phyloP scores from a whole-genome alignment of 2,329 filamentous ascomycete genomes.

The Fonsecaea pedrosoi region DNA sequence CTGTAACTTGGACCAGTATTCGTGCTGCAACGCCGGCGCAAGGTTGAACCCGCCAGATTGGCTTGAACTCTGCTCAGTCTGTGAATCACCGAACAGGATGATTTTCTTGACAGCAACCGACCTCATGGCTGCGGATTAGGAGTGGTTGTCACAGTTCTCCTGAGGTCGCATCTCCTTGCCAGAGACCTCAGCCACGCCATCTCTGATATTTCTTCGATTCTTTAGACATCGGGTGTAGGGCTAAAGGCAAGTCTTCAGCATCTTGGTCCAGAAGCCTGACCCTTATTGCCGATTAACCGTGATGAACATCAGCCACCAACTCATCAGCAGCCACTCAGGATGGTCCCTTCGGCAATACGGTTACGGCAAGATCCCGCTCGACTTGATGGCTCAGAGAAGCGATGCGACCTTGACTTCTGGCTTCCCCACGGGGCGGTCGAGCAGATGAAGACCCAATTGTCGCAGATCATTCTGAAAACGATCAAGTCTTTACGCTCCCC shows the following conservation, averaged over 20 bases:
- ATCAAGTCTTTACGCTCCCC: background rate
- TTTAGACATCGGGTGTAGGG: background rate
- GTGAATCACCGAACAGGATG: slow-evolving; percentile 2
- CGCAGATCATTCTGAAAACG: slow-evolving; percentile 1
- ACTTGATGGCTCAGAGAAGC: background rate
- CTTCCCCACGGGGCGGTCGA: background rate
- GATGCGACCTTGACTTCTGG: background rate
- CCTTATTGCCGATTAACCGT: background rate
- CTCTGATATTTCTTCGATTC: background rate
- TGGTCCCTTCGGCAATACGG: background rate
- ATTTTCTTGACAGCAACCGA: background rate
- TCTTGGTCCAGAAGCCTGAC: background rate
- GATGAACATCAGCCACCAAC: background rate
- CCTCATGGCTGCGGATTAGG: background rate
- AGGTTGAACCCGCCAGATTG: slow-evolving; percentile 1
- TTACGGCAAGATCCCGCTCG: background rate
- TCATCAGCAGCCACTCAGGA: background rate
- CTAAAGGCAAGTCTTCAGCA: background rate
- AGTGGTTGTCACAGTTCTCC: background rate
- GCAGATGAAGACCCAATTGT: background rate
- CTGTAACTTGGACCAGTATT: slow-evolving; percentile 7
- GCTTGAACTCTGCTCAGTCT: background rate
- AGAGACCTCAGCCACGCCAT: background rate
- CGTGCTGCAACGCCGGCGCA: slow-evolving; percentile 1
- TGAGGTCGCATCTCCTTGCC: background rate